Percentiles rank a stretch among this genome's conserved stretches.
phyloP scores from a whole-genome alignment of 2,329 filamentous ascomycete genomes.

The Cucurbitaria berberidis region DNA sequence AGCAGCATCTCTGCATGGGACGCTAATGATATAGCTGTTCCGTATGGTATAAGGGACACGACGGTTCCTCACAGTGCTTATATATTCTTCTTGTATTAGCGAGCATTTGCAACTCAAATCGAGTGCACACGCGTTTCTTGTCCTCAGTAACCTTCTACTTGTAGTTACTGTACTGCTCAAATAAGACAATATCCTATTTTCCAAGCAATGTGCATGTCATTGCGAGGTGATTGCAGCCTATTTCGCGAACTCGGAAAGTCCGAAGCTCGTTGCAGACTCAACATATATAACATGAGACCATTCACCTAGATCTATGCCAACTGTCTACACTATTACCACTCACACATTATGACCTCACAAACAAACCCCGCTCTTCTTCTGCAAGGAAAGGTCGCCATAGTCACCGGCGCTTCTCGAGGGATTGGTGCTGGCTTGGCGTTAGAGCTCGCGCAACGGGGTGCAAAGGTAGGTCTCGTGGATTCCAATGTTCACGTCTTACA shows the following conservation, averaged over 20 bases:
- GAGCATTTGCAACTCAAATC: background rate
- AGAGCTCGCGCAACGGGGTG: constrained; percentile 56
- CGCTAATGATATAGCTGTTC: background rate
- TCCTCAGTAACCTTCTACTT: too few species aligned
- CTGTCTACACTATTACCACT: background rate
- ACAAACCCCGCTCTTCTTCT: constrained; percentile 22
- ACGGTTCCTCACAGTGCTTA: background rate
- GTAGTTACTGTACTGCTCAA: background rate
- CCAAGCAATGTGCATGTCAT: background rate
- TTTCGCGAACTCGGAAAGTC: background rate
- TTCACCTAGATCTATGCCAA: background rate
- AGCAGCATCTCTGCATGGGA: too few species aligned
- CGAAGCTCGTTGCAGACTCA: too few species aligned
- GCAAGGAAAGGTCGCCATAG: constrained; percentile 52
- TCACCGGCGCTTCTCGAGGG: constrained; percentile 59
- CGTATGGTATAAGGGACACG: background rate
- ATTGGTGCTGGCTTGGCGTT: constrained; percentile 58
- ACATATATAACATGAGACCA: background rate
- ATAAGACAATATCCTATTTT: background rate
- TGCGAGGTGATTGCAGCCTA: background rate
- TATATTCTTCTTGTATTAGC: background rate
- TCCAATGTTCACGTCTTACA: constrained; percentile 17
- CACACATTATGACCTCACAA: constrained; percentile 20
- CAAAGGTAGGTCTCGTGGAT: constrained; percentile 41
- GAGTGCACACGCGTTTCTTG: background rate